phyloP scores from a whole-genome alignment of 2,329 filamentous ascomycete species.

The Zymoseptoria brevis region DNA sequence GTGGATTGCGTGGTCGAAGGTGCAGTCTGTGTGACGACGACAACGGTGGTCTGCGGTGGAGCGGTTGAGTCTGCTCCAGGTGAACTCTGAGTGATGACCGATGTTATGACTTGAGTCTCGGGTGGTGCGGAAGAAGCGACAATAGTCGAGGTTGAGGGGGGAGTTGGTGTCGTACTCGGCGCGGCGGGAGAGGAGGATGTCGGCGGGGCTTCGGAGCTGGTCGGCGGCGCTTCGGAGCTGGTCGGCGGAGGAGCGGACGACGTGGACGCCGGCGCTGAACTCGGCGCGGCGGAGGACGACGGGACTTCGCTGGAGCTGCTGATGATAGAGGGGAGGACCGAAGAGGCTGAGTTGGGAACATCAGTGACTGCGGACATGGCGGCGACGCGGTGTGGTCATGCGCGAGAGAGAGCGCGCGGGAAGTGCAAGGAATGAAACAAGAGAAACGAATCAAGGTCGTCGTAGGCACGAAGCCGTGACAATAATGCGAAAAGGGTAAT shows the following conservation, averaged over 20 bases:
- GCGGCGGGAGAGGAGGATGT: constrained; percentile 1
- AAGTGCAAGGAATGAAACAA: neutral
- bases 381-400: neutral
- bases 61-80: constrained; percentile 7
- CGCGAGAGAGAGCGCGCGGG: neutral
- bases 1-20: constrained; percentile 3
- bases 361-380: neutral
- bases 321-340: constrained; percentile 10
- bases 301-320: constrained; percentile 1
- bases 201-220: constrained; percentile 1
- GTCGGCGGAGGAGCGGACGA: neutral
- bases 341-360: constrained; percentile 3
- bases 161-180: neutral
- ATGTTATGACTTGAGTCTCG: constrained; percentile 16
- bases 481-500: neutral
- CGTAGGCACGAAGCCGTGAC: neutral
- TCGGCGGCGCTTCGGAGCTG: neutral
- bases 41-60: constrained; percentile 3
- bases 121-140: constrained; percentile 12
- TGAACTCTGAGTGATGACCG: constrained; percentile 10
- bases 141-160: constrained; percentile 8
- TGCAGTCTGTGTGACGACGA: constrained; percentile 12
- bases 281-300: constrained; percentile 8
- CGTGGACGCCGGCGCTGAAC: constrained; percentile 1
- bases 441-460: neutral